A percentile compares a stretch with the other conserved stretches of the same genome.
phyloP scores from a whole-genome alignment of 306 rosid species.

The Neltuma alba region DNA sequence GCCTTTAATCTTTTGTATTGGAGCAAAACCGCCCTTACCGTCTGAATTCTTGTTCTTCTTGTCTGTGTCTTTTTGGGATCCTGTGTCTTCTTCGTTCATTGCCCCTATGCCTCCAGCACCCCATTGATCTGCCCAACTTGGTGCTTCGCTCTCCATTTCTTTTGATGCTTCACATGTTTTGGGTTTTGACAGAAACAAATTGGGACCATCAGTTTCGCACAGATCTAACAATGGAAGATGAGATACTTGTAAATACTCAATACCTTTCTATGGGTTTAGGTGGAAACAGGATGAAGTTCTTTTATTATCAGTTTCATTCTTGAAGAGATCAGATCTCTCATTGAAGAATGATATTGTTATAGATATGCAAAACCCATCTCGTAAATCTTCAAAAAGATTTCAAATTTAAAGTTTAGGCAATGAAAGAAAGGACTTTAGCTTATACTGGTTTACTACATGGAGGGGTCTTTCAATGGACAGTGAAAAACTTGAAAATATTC shows the following conservation, averaged over 20 bases:
- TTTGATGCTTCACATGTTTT: not conserved
- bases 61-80: conserved; percentile 45
- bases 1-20: conserved; percentile 59
- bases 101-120: conserved; percentile 79
- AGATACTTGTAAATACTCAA: not conserved
- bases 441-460: too few species aligned
- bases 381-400: not conserved
- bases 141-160: conserved; percentile 67
- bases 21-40: conserved; percentile 55
- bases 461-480: too few species aligned
- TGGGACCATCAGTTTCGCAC: not conserved
- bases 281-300: not conserved
- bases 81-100: conserved; percentile 53
- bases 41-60: conserved; percentile 62
- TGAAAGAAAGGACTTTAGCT: too few species aligned
- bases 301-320: not conserved
- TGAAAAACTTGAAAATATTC: not conserved
- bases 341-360: not conserved
- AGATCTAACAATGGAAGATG: not conserved
- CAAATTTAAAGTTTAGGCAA: not conserved
- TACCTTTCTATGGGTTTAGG: not conserved
- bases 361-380: conserved; percentile 23
- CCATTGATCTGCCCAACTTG: conserved; percentile 95
- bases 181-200: not conserved
- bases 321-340: conserved; percentile 6